These are phyloP conservation scores for Paraphaeosphaeria minitans DNA, from an alignment of 2,329 filamentous ascomycete species.

Conservation along the genomic window DNA sequence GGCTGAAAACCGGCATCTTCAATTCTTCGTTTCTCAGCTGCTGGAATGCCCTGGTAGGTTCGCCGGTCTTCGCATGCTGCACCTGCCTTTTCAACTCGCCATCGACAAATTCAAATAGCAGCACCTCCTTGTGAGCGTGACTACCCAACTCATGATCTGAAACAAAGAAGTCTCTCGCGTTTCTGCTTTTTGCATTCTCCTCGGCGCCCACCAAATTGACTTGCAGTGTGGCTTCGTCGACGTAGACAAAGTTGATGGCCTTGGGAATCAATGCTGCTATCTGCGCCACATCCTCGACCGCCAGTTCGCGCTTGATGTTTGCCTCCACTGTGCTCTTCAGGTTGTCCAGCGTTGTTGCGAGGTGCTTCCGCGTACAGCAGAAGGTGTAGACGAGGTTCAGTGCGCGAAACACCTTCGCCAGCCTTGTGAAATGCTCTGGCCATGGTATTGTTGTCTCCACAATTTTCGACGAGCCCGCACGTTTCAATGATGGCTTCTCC, in stretches of 20 bases:
- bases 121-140: slow-evolving; percentile 65
- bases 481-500: slow-evolving; percentile 46
- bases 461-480: slow-evolving; percentile 54
- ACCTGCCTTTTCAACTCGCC: slow-evolving; percentile 87
- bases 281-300: slow-evolving; percentile 78
- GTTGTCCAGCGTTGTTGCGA: slow-evolving; percentile 89
- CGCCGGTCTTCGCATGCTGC: slow-evolving; percentile 71
- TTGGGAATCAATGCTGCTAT: slow-evolving; percentile 79
- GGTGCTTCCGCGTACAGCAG: slow-evolving; percentile 88
- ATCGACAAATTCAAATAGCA: slow-evolving; percentile 92
- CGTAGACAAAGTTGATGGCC: slow-evolving; percentile 81
- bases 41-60: slow-evolving; percentile 69
- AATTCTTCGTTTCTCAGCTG: slow-evolving; percentile 77
- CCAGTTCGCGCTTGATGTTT: slow-evolving; percentile 74
- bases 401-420: slow-evolving; percentile 80
- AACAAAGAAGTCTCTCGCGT: slow-evolving; percentile 53
- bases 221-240: slow-evolving; percentile 82
- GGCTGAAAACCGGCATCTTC: slow-evolving; percentile 90
- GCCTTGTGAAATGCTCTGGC: slow-evolving; percentile 73
- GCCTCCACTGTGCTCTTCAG: slow-evolving; percentile 83
- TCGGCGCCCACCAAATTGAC: slow-evolving; percentile 76
- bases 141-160: slow-evolving; percentile 43
- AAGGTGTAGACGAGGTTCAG: slow-evolving; percentile 95
- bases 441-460: slow-evolving; percentile 66
- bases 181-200: slow-evolving; percentile 65